Base-by-base conservation (phyloP, 176 grass and related monocot genomes). In the Musa acuminata region DNA sequence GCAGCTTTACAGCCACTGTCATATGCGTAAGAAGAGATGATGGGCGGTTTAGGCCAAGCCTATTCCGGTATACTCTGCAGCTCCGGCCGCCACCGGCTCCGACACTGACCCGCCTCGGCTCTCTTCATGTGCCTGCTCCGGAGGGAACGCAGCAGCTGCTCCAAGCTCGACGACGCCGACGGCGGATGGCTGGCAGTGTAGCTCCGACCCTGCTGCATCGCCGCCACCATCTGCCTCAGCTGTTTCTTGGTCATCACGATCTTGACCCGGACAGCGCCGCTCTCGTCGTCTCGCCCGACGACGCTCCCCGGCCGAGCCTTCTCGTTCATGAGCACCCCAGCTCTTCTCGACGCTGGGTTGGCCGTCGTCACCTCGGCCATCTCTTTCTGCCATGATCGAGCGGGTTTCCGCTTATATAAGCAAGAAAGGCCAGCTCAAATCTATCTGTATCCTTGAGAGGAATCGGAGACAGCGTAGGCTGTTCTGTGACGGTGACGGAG, bases 51-150 rank as follows among this genome's bases (percentile, higher is more conserved):
- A 60, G 2, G n/a, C 14, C 55, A 65, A 55, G 63, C 52, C 78
- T 84, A 76, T 57, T 84, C 82, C n/a, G 82, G 82, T 23, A 84
- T 84, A 13, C 75, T 84, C 51, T 79, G 75, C 3, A 84, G 68
- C 52, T 51, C 76, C 9, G 82, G 82, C 25, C 72, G 64, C 84
- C 84, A 85, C 1, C 73, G 66, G 11, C 64, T 55, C 12, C 21
- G 73, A 49, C 17, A 48, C 49, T 20, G 65, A 53, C 7, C 52
- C 22, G 8, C 19, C 54, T 72, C 58, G 48, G 54, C 64, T 67
- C 65, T 78, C 79, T 81, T 78, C 57, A 64, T 60, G 48, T 50
- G 84, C 67, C 74, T 62, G 73, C 74, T 52, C 23, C 74, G 72
- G 11, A 85, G 72, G 17, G 66, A 23, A 58, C 57, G 79, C 78